Conservation (phyloP, 495 filamentous ascomycete genomes). For the Neurospora sp. region DNA sequence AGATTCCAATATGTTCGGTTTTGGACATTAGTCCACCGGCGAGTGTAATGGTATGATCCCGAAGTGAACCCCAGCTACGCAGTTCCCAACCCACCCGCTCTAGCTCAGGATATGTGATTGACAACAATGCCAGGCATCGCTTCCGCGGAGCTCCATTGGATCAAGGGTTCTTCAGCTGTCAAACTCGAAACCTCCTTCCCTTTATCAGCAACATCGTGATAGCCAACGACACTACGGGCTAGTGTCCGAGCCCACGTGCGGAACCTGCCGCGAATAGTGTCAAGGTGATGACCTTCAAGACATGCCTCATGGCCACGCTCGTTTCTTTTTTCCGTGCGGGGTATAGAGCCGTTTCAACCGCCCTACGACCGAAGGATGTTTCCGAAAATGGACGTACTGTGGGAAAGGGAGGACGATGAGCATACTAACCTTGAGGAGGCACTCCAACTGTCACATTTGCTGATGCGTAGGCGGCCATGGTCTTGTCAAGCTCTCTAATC, state of each 20-base stretch:
- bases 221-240: neutral
- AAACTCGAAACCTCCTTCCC: neutral
- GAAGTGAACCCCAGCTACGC: neutral
- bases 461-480: neutral
- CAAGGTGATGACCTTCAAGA: neutral
- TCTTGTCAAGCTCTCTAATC: neutral
- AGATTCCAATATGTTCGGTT: neutral
- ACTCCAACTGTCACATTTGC: neutral
- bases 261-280: neutral
- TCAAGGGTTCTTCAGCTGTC: neutral
- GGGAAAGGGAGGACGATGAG: neutral
- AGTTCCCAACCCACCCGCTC: neutral
- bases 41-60: neutral
- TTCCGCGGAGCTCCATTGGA: neutral
- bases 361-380: neutral
- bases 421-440: neutral
- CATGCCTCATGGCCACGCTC: neutral
- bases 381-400: neutral
- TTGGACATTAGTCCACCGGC: neutral
- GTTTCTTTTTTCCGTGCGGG: neutral
- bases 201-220: neutral
- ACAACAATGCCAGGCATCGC: neutral
- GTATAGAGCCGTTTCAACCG: neutral
- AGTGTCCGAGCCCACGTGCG: neutral
- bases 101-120: neutral